phyloP scores from a whole-genome alignment of 202 grass and related monocot species.

The Alloteropsis angusta region DNA sequence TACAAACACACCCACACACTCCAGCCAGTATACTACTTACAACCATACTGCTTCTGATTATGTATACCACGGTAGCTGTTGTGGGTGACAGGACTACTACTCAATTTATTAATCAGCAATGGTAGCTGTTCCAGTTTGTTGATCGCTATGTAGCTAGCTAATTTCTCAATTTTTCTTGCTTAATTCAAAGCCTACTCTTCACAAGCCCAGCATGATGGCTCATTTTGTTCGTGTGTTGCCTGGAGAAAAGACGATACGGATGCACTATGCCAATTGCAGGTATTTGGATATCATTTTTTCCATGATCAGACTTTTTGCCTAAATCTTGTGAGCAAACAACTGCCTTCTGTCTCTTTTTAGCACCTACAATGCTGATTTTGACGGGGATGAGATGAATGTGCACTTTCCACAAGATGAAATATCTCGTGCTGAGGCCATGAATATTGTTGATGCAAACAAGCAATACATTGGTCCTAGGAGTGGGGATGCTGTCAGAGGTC shows the following conservation, averaged over 20 bases:
- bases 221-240: constrained; percentile 84
- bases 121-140: neutral
- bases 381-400: constrained; percentile 99
- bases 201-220: constrained; percentile 99
- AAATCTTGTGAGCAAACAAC: neutral
- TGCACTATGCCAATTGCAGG: constrained; percentile 99
- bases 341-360: constrained; percentile 41
- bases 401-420: constrained; percentile 98
- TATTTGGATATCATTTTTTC: constrained; percentile 21
- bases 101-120: neutral
- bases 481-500: constrained; percentile 77
- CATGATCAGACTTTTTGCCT: neutral
- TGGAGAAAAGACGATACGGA: constrained; percentile 88
- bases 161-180: constrained; percentile 15
- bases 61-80: neutral
- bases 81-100: neutral
- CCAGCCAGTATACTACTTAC: no score
- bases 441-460: constrained; percentile 91
- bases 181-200: constrained; percentile 72
- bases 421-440: constrained; percentile 83
- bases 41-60: neutral
- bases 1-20: no score
- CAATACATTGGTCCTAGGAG: constrained; percentile 89
- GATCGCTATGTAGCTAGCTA: constrained; percentile 4
- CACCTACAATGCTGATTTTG: constrained; percentile 99